Base-by-base conservation (phyloP, 495 filamentous ascomycete genomes). In the Trichocladium antarcticum region DNA sequence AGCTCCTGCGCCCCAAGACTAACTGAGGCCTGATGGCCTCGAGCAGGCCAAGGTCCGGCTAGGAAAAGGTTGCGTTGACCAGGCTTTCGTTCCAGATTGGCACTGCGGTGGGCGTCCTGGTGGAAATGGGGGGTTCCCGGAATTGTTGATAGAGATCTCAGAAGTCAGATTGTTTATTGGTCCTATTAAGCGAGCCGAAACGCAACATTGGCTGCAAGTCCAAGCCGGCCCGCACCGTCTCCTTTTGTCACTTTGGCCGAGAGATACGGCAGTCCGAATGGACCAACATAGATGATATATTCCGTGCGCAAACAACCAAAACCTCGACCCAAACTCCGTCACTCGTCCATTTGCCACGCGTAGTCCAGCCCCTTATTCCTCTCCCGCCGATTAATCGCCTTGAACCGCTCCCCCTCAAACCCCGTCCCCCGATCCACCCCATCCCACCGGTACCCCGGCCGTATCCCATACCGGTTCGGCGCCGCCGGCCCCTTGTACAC, bases 301-400 rank as follows among this genome's bases (percentile, higher is more conserved):
- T n/a, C n/a, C n/a, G n/a, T n/a, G n/a, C n/a, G n/a, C n/a, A 27
- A 27, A 27, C 3, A 4, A 3, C 24, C 24, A 27, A 27, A 27
- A 27, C 24, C 24, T 27, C 24, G 8, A 27, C 8, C 24, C 24
- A 3, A 27, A 27, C 31, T 10, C 24, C 4, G 4, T 28, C 15
- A 92, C 56, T 87, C 84, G 70, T 96, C 89, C 82, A 89, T 89
- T 76, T 94, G 87, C 92, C 90, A 97, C 43, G 82, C 75, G 68
- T 95, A 95, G 59, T 94, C 85, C 66, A 96, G 61, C 32, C 83
- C 77, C 63, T 83, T 82, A 51, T 80, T 72, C 62, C 84, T 79
- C 60, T 76, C 76, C 65, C 74, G 79, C 61, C 76, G 68, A 67
- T 95, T 94, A 63, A 85, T 70, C 22, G 87, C 85, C 61, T 83